Evolutionary conservation across 768 basidiomycete species (phyloP).

Genomic region (Termitomyces sp.): DNA sequence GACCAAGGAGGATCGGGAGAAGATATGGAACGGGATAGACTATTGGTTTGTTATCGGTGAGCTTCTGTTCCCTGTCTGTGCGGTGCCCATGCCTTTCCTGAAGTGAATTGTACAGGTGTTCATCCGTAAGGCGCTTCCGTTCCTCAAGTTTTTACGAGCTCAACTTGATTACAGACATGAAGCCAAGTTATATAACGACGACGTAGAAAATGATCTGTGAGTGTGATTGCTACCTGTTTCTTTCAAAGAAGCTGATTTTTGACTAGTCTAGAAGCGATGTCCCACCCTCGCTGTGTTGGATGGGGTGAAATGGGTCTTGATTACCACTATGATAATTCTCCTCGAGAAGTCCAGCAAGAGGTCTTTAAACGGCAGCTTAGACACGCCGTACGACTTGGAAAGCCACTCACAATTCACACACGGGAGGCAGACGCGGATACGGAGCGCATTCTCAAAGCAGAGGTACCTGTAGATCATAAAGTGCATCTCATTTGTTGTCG

Average conservation of each 20-base stretch:
- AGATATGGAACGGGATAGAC: conserved; percentile 61
- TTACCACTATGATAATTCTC: conserved; percentile 79
- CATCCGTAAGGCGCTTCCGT: conserved; percentile 51
- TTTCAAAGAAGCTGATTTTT: background rate
- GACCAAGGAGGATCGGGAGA: conserved; percentile 37
- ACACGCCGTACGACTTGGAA: conserved; percentile 61
- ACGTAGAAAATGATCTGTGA: conserved; percentile 65
- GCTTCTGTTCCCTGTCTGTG: conserved; percentile 12
- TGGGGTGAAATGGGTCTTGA: conserved; percentile 90
- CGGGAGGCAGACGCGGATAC: conserved; percentile 84
- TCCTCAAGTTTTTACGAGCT: background rate
- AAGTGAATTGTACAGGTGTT: conserved; percentile 42
- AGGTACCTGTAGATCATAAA: conserved; percentile 66
- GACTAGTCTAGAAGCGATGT: conserved; percentile 66
- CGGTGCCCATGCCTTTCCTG: background rate
- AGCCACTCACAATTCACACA: conserved; percentile 83
- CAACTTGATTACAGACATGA: conserved; percentile 46
- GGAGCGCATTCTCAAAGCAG: conserved; percentile 68
- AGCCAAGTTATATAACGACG: conserved; percentile 62
- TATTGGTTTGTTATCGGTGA: conserved; percentile 85
- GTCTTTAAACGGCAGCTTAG: conserved; percentile 67
- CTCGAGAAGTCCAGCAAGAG: conserved; percentile 58
- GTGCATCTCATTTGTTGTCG: conserved; percentile 27
- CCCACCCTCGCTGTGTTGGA: conserved; percentile 78
- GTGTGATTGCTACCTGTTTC: background rate